phyloP scores from a whole-genome alignment of 768 basidiomycete species.

The Lentinula aciculospora region DNA sequence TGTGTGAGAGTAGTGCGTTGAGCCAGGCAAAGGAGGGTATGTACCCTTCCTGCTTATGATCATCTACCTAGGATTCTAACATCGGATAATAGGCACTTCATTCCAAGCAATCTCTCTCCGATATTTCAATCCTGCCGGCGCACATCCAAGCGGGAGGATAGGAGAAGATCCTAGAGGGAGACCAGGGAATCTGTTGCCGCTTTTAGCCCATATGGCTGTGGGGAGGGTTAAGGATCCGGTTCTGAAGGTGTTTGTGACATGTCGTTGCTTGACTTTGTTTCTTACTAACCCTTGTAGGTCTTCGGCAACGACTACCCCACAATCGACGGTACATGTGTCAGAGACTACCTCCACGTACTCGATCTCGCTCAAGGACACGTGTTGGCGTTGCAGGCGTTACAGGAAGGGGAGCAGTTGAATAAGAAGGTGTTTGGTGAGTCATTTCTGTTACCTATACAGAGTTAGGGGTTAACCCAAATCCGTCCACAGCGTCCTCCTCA shows the following conservation, averaged over 20 bases:
- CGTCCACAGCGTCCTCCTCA: no score
- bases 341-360: slow-evolving; percentile 90
- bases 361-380: slow-evolving; percentile 95
- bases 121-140: slow-evolving; percentile 99
- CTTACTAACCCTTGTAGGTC: slow-evolving; percentile 53
- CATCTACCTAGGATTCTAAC: no score
- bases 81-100: slow-evolving; percentile 38
- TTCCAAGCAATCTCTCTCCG: slow-evolving; percentile 87
- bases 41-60: no score
- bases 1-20: slow-evolving; percentile 39
- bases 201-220: slow-evolving; percentile 91
- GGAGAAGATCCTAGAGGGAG: slow-evolving; percentile 96
- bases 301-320: slow-evolving; percentile 99
- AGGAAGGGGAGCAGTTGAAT: no score
- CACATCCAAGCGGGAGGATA: slow-evolving; percentile 90
- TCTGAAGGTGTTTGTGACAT: slow-evolving; percentile 22
- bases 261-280: not conserved
- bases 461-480: no score
- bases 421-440: no score
- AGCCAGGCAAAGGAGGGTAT: slow-evolving; percentile 43
- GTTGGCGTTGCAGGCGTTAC: slow-evolving; percentile 82
- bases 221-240: slow-evolving; percentile 70
- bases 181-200: slow-evolving; percentile 90
- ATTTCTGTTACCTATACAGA: no score
- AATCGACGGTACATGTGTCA: slow-evolving; percentile 94